Evolutionary conservation across 1,284 basidiomycete species (phyloP), one percentile per base, ranked within the genome.

Genomic region (Marasmius oreades): DNA sequence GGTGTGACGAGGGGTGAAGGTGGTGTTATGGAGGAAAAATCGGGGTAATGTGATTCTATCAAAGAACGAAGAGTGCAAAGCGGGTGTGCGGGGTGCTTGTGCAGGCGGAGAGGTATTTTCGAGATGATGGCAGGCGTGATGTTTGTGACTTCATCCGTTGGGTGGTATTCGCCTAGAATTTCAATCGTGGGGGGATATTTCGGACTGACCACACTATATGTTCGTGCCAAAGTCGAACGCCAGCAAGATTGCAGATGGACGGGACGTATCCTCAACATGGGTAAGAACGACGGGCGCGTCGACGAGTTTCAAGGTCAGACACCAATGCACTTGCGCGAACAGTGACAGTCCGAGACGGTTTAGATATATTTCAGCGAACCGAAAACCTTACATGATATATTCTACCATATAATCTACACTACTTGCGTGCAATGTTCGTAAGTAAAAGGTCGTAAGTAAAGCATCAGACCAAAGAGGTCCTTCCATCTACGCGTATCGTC

Each of bases 1-100:
- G 95, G 92, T 0, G 93, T 87, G 53, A 99, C 97, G 53, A 98
- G 77, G 0, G 97, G 94, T 1, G 93, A 91, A 55, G 89, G 77
- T 10, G 90, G 86, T 23, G 86, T 85, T 56, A 84, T 75, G 67
- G 84, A 85, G 22, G 82, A 72, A 71, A 88, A 93, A 53, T 80
- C 73, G 12, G 83, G 76, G 64, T 93, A 95, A 65, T 97, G 90
- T 2, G 81, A 77, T 73, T 98, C 92, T 64, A 99, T 90, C 63
- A 94, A 82, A 11, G 79, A 69, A 42, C 93, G 90, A 34, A 99
- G 85, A 52, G 93, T 95, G 63, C 79, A 80, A 36, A 99, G 79
- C 1, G 97, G 97, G 69, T 99, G 97, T 1, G 81, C 76, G 12
- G 84, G 82, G 58, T 86, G 80, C 51, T 84, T 80, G 67, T 95